These are phyloP conservation scores for Trametes sp. DNA, from an alignment of 1,284 basidiomycete genomes.

Conservation along the genomic window DNA sequence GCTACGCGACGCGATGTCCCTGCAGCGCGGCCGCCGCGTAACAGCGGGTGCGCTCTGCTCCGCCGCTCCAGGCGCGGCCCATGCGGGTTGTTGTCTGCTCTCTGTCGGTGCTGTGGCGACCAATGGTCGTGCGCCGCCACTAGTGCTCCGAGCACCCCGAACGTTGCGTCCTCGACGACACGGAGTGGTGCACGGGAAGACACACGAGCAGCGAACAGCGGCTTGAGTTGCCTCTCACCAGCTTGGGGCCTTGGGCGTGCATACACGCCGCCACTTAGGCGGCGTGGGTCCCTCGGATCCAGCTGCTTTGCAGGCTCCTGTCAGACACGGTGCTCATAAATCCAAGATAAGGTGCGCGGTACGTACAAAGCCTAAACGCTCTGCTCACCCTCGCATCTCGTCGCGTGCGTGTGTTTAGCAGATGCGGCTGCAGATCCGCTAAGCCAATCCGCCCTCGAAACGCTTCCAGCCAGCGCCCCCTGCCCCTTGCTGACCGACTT, in stretches of 20 bases:
- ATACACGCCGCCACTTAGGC: neutral
- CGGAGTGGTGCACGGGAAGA: too few relatives aligned
- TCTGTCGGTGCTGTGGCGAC: neutral
- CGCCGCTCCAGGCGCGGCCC: too few relatives aligned
- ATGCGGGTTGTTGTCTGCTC: too few relatives aligned
- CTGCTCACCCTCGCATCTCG: too few relatives aligned
- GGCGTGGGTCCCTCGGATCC: neutral
- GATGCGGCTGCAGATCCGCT: neutral
- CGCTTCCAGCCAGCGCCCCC: neutral
- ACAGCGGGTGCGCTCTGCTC: neutral
- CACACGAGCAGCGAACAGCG: neutral
- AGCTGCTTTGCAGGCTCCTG: neutral
- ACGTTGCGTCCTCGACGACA: neutral
- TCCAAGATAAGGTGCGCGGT: neutral
- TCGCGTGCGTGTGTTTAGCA: neutral
- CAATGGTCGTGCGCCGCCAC: neutral
- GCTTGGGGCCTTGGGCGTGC: too few relatives aligned
- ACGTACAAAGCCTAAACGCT: neutral
- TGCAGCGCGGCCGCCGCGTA: neutral
- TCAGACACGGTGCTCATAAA: neutral
- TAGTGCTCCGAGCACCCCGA: neutral
- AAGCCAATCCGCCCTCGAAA: conserved; percentile 6
- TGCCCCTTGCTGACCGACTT: neutral
- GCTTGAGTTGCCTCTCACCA: too few relatives aligned
- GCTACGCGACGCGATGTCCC: neutral